A percentile compares a stretch with the other conserved stretches of the same genome.
Evolutionary conservation across 495 filamentous ascomycete species (phyloP).

Genomic region (Podospora comata): DNA sequence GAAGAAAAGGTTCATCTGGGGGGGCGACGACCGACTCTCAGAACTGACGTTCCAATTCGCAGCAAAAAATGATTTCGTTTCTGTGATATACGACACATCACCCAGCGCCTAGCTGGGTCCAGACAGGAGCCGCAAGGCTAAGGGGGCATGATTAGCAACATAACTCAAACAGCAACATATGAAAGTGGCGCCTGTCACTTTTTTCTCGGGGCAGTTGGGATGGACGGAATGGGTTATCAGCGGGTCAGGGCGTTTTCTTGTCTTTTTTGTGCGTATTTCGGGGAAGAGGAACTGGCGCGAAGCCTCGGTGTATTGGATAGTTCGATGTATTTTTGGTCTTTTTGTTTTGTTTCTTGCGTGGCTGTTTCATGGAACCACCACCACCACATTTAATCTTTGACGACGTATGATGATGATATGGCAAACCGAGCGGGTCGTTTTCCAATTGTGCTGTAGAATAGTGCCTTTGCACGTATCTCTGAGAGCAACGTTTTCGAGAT

Average conservation of each 20-base stretch:
- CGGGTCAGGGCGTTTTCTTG: conserved; percentile 6
- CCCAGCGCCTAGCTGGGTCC: conserved; percentile 12
- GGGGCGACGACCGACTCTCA: background rate
- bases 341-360: background rate
- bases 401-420: conserved; percentile 5
- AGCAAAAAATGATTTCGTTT: conserved; percentile 7
- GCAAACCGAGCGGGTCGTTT: background rate
- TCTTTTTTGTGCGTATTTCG: background rate
- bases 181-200: conserved; percentile 16
- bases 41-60: background rate
- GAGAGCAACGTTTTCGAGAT: background rate
- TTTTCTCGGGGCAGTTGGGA: background rate
- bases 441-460: background rate
- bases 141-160: conserved; percentile 9
- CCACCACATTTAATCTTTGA: conserved; percentile 4
- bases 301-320: conserved; percentile 9
- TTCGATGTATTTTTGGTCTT: background rate
- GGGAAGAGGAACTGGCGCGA: conserved; percentile 6
- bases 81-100: background rate
- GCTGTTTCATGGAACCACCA: background rate
- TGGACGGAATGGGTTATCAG: background rate
- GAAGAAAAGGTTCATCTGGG: background rate
- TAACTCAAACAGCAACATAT: background rate
- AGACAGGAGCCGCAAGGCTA: conserved; percentile 24
- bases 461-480: background rate